A percentile compares a stretch with the other conserved stretches of the same genome.
Conservation (phyloP, 495 filamentous ascomycete species). For the Hypoxylon fragiforme region DNA sequence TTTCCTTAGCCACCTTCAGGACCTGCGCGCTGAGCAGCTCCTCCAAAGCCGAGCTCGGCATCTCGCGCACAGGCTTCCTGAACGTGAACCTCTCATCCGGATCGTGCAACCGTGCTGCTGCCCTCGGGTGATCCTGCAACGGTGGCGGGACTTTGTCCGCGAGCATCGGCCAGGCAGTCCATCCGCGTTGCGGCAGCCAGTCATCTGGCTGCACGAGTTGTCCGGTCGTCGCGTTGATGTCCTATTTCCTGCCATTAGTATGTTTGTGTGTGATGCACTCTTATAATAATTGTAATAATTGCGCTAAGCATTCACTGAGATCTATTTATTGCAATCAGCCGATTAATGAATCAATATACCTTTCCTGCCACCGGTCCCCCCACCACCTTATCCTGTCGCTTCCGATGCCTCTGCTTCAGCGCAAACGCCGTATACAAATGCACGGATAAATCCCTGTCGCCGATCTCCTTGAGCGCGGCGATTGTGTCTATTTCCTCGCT, state of each 20-base stretch:
- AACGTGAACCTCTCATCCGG: slow-evolving; percentile 50
- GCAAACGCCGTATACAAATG: slow-evolving; percentile 78
- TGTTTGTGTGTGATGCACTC: too few species aligned
- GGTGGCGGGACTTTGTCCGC: slow-evolving; percentile 61
- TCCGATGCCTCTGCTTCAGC: slow-evolving; percentile 48
- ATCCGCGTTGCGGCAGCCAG: slow-evolving; percentile 57
- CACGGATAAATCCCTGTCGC: slow-evolving; percentile 64
- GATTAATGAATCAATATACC: too few species aligned
- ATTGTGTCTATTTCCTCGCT: slow-evolving; percentile 59
- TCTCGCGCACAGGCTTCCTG: slow-evolving; percentile 44
- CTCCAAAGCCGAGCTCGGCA: slow-evolving; percentile 63
- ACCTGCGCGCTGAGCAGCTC: slow-evolving; percentile 67
- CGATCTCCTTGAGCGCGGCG: slow-evolving; percentile 58
- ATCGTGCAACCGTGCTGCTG: slow-evolving; percentile 27
- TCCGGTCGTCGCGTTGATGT: slow-evolving; percentile 25
- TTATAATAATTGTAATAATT: too few species aligned
- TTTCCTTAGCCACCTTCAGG: slow-evolving; percentile 65
- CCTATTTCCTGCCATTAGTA: slow-evolving; percentile 17
- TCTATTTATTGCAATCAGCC: too few species aligned
- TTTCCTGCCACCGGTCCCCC: slow-evolving; percentile 4
- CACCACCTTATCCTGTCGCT: not conserved
- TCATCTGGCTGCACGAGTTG: slow-evolving; percentile 23
- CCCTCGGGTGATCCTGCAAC: slow-evolving; percentile 38
- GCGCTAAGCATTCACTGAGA: too few species aligned
- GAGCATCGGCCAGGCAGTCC: slow-evolving; percentile 80